These are phyloP conservation scores for Mycothermus thermophilus DNA, from an alignment of 495 filamentous ascomycete genomes.

Conservation along the genomic window DNA sequence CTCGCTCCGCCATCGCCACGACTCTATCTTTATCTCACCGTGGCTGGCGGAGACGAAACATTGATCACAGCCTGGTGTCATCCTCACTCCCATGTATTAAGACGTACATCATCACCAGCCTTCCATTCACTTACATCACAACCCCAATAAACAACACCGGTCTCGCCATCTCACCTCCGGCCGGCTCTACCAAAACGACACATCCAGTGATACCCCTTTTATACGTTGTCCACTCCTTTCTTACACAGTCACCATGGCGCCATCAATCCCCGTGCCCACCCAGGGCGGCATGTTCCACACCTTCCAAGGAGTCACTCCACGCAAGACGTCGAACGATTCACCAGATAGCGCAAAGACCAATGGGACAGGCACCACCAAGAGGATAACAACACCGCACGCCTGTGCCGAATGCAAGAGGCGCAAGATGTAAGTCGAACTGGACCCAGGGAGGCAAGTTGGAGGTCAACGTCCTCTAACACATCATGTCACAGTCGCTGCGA, in stretches of 20 bases:
- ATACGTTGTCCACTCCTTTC: no score
- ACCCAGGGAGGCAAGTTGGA: no score
- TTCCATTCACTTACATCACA: no score
- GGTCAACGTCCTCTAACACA: no score
- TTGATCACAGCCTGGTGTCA: no score
- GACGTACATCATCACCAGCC: no score
- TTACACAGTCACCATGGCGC: no score
- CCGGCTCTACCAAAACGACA: no score
- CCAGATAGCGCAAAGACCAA: constrained; percentile 31
- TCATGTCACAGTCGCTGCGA: constrained; percentile 33
- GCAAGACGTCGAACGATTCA: constrained; percentile 33
- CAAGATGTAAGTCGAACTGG: constrained; percentile 41
- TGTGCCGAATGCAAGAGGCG: constrained; percentile 46
- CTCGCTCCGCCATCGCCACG: constrained; percentile 15
- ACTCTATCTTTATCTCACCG: constrained; percentile 17
- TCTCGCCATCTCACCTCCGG: no score
- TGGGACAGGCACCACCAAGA: constrained; percentile 26
- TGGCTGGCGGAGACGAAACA: no score
- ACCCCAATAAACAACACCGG: no score
- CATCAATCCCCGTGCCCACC: constrained; percentile 32
- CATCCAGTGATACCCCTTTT: constrained; percentile 1
- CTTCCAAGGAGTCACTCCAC: constrained; percentile 36
- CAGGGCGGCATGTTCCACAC: constrained; percentile 43
- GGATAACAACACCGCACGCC: constrained; percentile 44
- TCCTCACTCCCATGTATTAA: no score